Percentiles rank a stretch among this genome's conserved stretches.
phyloP scores from a whole-genome alignment of 176 grass and related monocot genomes.

The Canna indica region DNA sequence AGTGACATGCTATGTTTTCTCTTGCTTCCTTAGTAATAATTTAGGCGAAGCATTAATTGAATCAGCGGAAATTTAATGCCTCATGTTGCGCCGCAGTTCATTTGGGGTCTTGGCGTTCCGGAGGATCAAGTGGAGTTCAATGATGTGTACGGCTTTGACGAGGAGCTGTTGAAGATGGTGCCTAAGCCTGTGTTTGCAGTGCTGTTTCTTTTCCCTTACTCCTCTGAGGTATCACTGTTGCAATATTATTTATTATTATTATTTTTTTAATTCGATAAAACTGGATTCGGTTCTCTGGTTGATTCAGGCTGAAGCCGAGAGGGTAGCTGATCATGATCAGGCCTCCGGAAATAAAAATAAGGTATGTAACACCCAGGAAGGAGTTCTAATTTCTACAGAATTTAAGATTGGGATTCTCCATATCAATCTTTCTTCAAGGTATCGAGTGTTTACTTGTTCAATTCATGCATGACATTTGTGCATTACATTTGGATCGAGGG shows the following conservation, averaged over 20 bases:
- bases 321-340: neutral
- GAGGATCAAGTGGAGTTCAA: constrained; percentile 61
- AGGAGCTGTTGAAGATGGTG: constrained; percentile 80
- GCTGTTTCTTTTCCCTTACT: constrained; percentile 81
- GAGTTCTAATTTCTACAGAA: neutral
- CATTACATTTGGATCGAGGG: neutral
- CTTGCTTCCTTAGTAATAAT: neutral
- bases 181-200: constrained; percentile 89
- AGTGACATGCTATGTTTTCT: neutral
- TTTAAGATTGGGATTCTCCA: neutral
- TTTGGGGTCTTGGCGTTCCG: constrained; percentile 73
- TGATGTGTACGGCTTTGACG: constrained; percentile 91
- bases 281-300: neutral
- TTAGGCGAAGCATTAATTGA: neutral
- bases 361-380: neutral
- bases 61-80: neutral
- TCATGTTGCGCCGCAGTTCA: constrained; percentile 40
- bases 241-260: neutral
- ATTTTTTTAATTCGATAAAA: neutral
- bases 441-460: neutral
- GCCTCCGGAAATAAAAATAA: neutral
- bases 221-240: constrained; percentile 26
- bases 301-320: constrained; percentile 13
- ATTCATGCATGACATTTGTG: neutral
- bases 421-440: neutral